Evolutionary conservation across 2,329 filamentous ascomycete species (phyloP).

Genomic region (Akanthomyces dipterigenus): DNA sequence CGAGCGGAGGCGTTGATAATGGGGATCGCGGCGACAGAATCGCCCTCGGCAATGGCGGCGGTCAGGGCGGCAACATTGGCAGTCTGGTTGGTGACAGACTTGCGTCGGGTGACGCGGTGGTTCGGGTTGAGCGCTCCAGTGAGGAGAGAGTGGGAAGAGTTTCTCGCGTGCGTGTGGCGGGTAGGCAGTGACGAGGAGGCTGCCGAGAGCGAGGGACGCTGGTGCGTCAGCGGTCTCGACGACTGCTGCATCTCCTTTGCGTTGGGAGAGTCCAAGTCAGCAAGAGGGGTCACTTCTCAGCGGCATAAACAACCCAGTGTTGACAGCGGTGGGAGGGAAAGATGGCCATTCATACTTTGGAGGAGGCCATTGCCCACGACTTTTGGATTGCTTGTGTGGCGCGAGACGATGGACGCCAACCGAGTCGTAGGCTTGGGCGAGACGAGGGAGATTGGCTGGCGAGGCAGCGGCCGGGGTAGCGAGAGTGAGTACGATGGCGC

Average conservation of each 20-base stretch:
- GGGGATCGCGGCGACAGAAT: conserved; percentile 46
- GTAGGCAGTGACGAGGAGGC: conserved; percentile 50
- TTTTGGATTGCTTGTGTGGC: conserved; percentile 26
- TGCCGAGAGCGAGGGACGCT: conserved; percentile 53
- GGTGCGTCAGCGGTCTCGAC: conserved; percentile 60
- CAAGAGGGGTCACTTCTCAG: conserved; percentile 20
- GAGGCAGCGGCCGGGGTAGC: neutral
- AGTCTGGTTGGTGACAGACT: conserved; percentile 77
- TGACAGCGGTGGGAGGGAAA: conserved; percentile 8
- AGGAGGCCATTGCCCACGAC: conserved; percentile 52
- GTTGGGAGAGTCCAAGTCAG: conserved; percentile 24
- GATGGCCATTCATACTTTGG: conserved; percentile 43
- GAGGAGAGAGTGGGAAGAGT: conserved; percentile 76
- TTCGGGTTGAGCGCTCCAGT: conserved; percentile 69
- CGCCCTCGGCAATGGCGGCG: conserved; percentile 64
- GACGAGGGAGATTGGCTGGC: conserved; percentile 4
- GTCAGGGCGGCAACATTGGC: conserved; percentile 70
- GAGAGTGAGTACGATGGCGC: conserved; percentile 3
- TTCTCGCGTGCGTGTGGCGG: conserved; percentile 62
- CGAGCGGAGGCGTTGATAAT: conserved; percentile 49
- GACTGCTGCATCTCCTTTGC: conserved; percentile 57
- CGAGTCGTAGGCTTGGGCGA: neutral
- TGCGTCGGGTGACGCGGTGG: conserved; percentile 84
- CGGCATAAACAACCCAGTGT: conserved; percentile 18
- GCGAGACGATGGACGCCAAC: conserved; percentile 23